phyloP scores from a whole-genome alignment of 139 green algal genomes.

The Deuterostichococcus epilithicus region DNA sequence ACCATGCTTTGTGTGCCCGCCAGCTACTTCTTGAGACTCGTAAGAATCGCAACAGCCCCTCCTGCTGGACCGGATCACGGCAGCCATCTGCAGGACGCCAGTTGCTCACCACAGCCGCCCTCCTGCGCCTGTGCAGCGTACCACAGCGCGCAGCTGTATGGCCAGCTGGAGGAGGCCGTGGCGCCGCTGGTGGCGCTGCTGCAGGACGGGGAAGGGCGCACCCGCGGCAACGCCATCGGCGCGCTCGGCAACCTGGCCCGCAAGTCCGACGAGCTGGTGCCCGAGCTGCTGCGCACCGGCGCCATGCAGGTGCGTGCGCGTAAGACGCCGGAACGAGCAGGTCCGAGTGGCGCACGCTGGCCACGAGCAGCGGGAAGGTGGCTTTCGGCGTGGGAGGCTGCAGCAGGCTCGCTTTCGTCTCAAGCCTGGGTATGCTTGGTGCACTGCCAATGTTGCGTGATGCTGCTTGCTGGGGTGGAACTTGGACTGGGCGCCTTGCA shows the following conservation, averaged over 20 bases:
- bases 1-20: not conserved
- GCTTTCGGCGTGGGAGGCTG: not conserved
- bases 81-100: not conserved
- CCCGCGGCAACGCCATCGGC: constrained; percentile 88
- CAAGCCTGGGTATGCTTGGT: not conserved
- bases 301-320: constrained; percentile 41
- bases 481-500: not conserved
- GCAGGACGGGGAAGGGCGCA: constrained; percentile 78
- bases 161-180: constrained; percentile 63
- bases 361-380: not conserved
- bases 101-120: not conserved
- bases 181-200: constrained; percentile 69
- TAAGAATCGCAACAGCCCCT: not conserved
- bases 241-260: constrained; percentile 94
- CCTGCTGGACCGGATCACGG: no score
- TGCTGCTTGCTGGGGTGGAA: not conserved
- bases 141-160: constrained; percentile 85
- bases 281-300: constrained; percentile 62
- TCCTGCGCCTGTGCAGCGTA: constrained; percentile 54
- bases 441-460: not conserved
- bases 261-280: constrained; percentile 72
- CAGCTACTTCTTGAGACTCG: not conserved
- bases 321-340: no score
- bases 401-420: not conserved
- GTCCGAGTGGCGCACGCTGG: not conserved